Evolutionary conservation across 2,329 filamentous ascomycete species (phyloP).

Genomic region (Bimuria novae-zelandiae): DNA sequence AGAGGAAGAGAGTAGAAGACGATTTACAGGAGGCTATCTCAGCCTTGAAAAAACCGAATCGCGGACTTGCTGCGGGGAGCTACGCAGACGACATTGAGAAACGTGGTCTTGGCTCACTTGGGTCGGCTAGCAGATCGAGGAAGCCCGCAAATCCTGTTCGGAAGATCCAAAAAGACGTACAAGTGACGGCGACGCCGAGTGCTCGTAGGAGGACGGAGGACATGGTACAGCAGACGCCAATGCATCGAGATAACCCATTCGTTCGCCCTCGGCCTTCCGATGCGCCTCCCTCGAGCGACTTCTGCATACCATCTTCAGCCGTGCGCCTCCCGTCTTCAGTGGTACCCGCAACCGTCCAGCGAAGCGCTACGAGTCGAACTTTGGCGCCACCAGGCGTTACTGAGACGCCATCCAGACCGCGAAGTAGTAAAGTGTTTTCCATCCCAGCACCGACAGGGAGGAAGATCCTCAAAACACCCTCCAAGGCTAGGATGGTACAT

Average conservation of each 20-base stretch:
- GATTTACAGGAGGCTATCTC: slow-evolving; percentile 76
- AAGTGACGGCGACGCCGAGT: slow-evolving; percentile 52
- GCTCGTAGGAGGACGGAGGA: slow-evolving; percentile 39
- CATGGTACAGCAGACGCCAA: slow-evolving; percentile 36
- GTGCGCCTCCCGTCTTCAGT: slow-evolving; percentile 33
- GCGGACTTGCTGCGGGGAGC: slow-evolving; percentile 68
- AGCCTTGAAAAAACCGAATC: slow-evolving; percentile 75
- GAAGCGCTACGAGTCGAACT: slow-evolving; percentile 34
- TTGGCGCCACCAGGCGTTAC: slow-evolving; percentile 38
- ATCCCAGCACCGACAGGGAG: slow-evolving; percentile 29
- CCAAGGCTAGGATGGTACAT: slow-evolving; percentile 22
- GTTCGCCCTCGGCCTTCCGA: slow-evolving; percentile 19
- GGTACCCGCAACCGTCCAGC: slow-evolving; percentile 33
- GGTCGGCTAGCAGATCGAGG: slow-evolving; percentile 29
- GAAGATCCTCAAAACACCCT: slow-evolving; percentile 41
- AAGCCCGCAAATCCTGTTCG: slow-evolving; percentile 35
- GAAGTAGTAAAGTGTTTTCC: slow-evolving; percentile 34
- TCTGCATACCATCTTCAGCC: slow-evolving; percentile 49
- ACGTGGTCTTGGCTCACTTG: slow-evolving; percentile 44
- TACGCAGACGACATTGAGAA: slow-evolving; percentile 70
- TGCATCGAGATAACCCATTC: slow-evolving; percentile 34
- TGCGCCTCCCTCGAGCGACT: slow-evolving; percentile 32
- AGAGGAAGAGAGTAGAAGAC: slow-evolving; percentile 69
- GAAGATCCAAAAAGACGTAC: slow-evolving; percentile 40
- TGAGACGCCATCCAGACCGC: slow-evolving; percentile 51